Conservation (phyloP, 2,329 filamentous ascomycete genomes). For the Zarea fungicola region DNA sequence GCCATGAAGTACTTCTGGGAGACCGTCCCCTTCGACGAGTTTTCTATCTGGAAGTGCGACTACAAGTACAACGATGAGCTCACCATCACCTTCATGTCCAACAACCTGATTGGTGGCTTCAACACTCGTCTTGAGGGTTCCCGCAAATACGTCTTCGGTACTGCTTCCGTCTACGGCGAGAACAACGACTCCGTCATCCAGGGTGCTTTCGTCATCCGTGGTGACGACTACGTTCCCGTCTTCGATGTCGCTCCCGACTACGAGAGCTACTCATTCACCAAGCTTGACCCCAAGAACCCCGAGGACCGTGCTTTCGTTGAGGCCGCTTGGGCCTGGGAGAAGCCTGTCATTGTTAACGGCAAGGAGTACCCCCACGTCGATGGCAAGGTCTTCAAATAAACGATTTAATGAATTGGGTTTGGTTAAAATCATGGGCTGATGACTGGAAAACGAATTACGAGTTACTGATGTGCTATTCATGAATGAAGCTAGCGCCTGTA, state of each 20-base stretch:
- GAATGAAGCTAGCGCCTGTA: slow-evolving; percentile 4
- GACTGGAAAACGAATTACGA: slow-evolving; percentile 17
- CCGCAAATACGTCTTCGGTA: slow-evolving; percentile 97
- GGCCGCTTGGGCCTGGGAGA: slow-evolving; percentile 88
- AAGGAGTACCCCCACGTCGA: slow-evolving; percentile 86
- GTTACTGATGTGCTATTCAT: slow-evolving; percentile 9
- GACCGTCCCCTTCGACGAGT: slow-evolving; percentile 89
- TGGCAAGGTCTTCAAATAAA: slow-evolving; percentile 99
- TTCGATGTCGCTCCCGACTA: slow-evolving; percentile 97
- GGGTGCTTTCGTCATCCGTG: slow-evolving; percentile 92
- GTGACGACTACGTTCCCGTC: slow-evolving; percentile 76
- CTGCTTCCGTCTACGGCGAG: slow-evolving; percentile 79
- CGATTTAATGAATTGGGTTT: slow-evolving; percentile 18
- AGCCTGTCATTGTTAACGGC: slow-evolving; percentile 70
- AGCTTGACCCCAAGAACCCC: slow-evolving; percentile 83
- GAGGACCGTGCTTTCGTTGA: slow-evolving; percentile 85
- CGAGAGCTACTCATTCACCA: slow-evolving; percentile 94
- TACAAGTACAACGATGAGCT: slow-evolving; percentile 99
- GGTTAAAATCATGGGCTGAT: slow-evolving; percentile 24
- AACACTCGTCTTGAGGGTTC: slow-evolving; percentile 94
- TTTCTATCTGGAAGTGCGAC: slow-evolving; percentile 87
- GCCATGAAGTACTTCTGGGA: slow-evolving; percentile 99
- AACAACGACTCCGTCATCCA: slow-evolving; percentile 86
- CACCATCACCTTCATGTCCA: slow-evolving; percentile 96
- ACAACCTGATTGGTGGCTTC: slow-evolving; percentile 97